A percentile compares a stretch with the other conserved stretches of the same genome.
Conservation (phyloP, 1,139 yeast genomes). For the Candida freyschussii region DNA sequence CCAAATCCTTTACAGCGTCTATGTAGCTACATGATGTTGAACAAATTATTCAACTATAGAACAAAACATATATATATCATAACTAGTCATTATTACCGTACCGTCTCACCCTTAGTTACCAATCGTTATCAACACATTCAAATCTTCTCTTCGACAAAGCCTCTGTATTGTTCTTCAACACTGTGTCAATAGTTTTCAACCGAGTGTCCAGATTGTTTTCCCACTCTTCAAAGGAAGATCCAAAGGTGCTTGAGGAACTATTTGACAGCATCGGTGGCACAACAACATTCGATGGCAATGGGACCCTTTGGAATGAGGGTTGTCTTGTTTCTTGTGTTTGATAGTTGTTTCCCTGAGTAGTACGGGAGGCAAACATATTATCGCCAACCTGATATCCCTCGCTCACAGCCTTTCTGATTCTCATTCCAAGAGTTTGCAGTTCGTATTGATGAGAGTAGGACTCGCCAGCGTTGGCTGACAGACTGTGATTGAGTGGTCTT, state of each 20-base stretch:
- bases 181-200: conserved; percentile 31
- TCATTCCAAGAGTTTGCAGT: conserved; percentile 60
- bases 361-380: conserved; percentile 23
- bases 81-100: too few species aligned
- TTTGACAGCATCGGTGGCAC: conserved; percentile 25
- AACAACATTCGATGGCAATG: conserved; percentile 44
- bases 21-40: too few species aligned
- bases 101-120: too few species aligned
- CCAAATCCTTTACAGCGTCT: too few species aligned
- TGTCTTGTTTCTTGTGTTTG: conserved; percentile 9
- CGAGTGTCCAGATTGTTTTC: conserved; percentile 39
- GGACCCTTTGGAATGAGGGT: conserved; percentile 36
- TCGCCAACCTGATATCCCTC: conserved; percentile 46
- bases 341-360: conserved; percentile 6
- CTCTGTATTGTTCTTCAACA: conserved; percentile 31
- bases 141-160: conserved; percentile 36
- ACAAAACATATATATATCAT: too few species aligned
- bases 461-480: conserved; percentile 8
- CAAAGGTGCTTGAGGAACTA: conserved; percentile 23
- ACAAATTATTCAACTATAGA: too few species aligned
- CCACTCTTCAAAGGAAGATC: conserved; percentile 47
- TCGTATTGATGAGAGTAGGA: conserved; percentile 26
- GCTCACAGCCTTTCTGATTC: conserved; percentile 61
- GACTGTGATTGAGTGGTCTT: conserved; percentile 19
- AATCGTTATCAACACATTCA: conserved; percentile 32